phyloP scores from a whole-genome alignment of 345 rosid genomes.

The Salix udensis region DNA sequence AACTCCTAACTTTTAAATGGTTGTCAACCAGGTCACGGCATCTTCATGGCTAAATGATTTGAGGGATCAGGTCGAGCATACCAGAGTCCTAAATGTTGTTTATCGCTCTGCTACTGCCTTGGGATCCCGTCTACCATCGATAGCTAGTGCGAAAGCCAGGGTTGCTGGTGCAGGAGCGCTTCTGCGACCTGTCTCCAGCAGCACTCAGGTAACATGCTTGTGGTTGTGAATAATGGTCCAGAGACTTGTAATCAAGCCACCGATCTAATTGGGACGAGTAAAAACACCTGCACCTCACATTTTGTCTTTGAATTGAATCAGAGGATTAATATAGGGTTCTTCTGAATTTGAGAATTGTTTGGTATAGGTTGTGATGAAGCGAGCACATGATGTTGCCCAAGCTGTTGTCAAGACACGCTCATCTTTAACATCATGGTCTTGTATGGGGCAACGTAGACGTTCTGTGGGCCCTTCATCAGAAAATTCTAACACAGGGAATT shows the following conservation, averaged over 20 bases:
- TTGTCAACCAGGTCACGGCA: constrained; percentile 64
- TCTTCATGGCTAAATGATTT: constrained; percentile 96
- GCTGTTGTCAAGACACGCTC: constrained; percentile 83
- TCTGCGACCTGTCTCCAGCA: constrained; percentile 78
- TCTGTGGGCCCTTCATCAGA: constrained; percentile 36
- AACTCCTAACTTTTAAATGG: constrained; percentile 12
- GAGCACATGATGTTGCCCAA: constrained; percentile 84
- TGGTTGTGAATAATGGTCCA: neutral
- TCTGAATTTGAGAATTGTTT: neutral
- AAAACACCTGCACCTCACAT: neutral
- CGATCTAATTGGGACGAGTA: neutral
- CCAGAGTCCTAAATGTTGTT: constrained; percentile 80
- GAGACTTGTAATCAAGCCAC: neutral
- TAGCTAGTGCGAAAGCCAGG: constrained; percentile 90
- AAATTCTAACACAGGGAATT: constrained; percentile 42
- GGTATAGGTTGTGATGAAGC: constrained; percentile 76
- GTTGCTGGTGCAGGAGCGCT: constrained; percentile 95
- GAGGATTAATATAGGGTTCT: neutral
- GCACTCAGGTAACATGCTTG: constrained; percentile 67
- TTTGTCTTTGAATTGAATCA: neutral
- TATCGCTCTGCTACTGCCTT: constrained; percentile 92
- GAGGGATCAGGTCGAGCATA: constrained; percentile 85
- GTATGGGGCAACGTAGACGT: constrained; percentile 89
- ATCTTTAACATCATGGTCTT: constrained; percentile 79
- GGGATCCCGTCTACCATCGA: constrained; percentile 87